phyloP scores from a whole-genome alignment of 306 rosid genomes.

The Prosopis cineraria region DNA sequence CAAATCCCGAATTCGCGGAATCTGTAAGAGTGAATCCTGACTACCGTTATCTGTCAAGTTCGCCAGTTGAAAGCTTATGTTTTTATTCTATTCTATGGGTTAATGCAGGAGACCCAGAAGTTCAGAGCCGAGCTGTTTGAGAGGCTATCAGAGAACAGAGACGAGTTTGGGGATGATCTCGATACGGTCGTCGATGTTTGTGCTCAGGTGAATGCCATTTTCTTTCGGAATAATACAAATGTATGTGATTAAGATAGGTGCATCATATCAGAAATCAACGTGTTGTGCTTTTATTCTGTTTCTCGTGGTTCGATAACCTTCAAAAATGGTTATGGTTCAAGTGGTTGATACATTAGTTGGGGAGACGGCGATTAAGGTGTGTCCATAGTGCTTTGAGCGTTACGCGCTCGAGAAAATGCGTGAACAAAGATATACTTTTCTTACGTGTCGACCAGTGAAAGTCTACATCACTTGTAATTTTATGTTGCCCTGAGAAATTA shows the following conservation, averaged over 20 bases:
- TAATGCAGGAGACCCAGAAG: conserved; percentile 61
- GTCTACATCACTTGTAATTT: neutral
- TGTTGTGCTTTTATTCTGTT: conserved; percentile 3
- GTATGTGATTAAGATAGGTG: neutral
- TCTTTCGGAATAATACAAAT: neutral
- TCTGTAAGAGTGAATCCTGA: conserved; percentile 30
- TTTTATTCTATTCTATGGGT: neutral
- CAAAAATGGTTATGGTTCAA: neutral
- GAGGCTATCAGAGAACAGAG: conserved; percentile 53
- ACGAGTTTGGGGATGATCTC: conserved; percentile 62
- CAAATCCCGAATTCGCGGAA: conserved; percentile 62
- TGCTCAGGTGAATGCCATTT: conserved; percentile 51
- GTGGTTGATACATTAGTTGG: conserved; percentile 15
- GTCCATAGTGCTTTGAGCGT: conserved; percentile 15
- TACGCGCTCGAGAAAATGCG: conserved; percentile 37
- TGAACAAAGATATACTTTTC: conserved; percentile 13
- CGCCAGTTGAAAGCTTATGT: neutral
- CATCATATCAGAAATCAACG: neutral
- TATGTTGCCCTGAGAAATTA: neutral
- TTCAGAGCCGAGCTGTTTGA: conserved; percentile 53
- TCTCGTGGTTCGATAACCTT: neutral
- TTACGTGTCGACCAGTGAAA: neutral
- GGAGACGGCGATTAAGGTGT: neutral
- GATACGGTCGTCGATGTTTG: conserved; percentile 57
- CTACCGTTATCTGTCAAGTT: neutral